A percentile compares a stretch with the other conserved stretches of the same genome.
These are phyloP conservation scores for Parachaetomium inaequale DNA, from an alignment of 495 filamentous ascomycete species.

Conservation along the genomic window DNA sequence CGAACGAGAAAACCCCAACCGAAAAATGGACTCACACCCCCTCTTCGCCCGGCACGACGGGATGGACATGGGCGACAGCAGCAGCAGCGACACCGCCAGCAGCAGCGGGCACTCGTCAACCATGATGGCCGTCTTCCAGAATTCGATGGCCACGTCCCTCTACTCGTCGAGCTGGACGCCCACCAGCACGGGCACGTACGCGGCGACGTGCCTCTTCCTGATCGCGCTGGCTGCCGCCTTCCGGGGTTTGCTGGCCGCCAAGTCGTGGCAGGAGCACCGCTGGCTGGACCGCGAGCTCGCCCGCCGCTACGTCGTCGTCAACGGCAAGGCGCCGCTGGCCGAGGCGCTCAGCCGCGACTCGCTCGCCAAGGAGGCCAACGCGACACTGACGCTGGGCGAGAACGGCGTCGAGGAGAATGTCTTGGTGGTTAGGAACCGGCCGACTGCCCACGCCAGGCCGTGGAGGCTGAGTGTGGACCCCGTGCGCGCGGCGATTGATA, in stretches of 20 bases:
- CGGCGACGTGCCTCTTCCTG: slow-evolving; percentile 83
- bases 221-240: slow-evolving; percentile 66
- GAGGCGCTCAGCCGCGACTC: slow-evolving; percentile 48
- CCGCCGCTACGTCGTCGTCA: slow-evolving; percentile 71
- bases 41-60: slow-evolving; percentile 13
- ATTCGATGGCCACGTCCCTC: slow-evolving; percentile 62
- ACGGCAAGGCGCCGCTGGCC: slow-evolving; percentile 56
- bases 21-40: slow-evolving; percentile 6
- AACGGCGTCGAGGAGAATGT: slow-evolving; percentile 74
- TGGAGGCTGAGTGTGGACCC: slow-evolving; percentile 80
- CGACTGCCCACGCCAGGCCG: slow-evolving; percentile 45
- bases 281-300: slow-evolving; percentile 62
- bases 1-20: neutral
- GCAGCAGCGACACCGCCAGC: slow-evolving; percentile 11
- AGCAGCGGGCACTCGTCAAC: slow-evolving; percentile 26
- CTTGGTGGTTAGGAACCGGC: slow-evolving; percentile 57
- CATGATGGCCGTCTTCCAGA: slow-evolving; percentile 62
- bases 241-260: slow-evolving; percentile 65
- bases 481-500: slow-evolving; percentile 64
- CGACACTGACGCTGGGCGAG: slow-evolving; percentile 57
- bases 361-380: slow-evolving; percentile 56
- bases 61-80: slow-evolving; percentile 20
- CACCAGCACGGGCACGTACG: slow-evolving; percentile 61
- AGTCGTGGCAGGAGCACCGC: slow-evolving; percentile 48
- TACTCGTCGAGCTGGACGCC: slow-evolving; percentile 75